Conservation (phyloP, 2,329 filamentous ascomycete genomes). For the Xylariaceae sp. region DNA sequence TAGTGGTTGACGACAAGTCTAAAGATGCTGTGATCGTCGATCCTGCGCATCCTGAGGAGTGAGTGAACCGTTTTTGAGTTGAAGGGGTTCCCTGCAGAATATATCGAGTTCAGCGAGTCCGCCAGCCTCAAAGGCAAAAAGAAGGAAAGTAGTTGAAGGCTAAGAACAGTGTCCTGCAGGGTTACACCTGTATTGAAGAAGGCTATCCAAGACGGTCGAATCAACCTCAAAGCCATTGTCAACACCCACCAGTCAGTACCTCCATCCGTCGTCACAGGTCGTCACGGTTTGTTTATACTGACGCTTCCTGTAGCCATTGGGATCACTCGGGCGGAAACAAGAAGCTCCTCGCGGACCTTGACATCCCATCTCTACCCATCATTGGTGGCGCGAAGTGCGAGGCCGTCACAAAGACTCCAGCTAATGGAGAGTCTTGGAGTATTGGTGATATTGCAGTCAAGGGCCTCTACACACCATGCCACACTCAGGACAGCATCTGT, state of each 20-base stretch:
- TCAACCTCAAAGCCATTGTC: conserved; percentile 84
- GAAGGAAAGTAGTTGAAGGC: not conserved
- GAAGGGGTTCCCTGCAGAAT: no score
- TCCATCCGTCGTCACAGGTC: not conserved
- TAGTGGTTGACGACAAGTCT: conserved; percentile 73
- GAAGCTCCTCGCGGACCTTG: conserved; percentile 55
- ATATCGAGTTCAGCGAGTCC: no score
- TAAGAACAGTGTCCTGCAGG: conserved; percentile 34
- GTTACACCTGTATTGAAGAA: conserved; percentile 66
- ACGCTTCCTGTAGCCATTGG: conserved; percentile 62
- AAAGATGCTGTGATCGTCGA: conserved; percentile 77
- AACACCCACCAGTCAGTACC: conserved; percentile 89
- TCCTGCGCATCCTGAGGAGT: conserved; percentile 76
- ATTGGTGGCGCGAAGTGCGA: conserved; percentile 86
- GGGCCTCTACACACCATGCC: conserved; percentile 92
- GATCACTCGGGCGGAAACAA: conserved; percentile 93
- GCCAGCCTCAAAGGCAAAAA: no score
- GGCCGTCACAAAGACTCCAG: conserved; percentile 71
- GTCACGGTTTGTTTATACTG: conserved; percentile 7
- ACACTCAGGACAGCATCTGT: conserved; percentile 98
- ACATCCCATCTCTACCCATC: conserved; percentile 64
- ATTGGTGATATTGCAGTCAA: conserved; percentile 81
- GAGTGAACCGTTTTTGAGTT: conserved; percentile 27
- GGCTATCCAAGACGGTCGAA: conserved; percentile 64
- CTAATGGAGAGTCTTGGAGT: conserved; percentile 71